Evolutionary conservation across 495 filamentous ascomycete genomes (phyloP), one percentile per base, ranked within the genome.

Genomic region (Penicillium antarcticum): DNA sequence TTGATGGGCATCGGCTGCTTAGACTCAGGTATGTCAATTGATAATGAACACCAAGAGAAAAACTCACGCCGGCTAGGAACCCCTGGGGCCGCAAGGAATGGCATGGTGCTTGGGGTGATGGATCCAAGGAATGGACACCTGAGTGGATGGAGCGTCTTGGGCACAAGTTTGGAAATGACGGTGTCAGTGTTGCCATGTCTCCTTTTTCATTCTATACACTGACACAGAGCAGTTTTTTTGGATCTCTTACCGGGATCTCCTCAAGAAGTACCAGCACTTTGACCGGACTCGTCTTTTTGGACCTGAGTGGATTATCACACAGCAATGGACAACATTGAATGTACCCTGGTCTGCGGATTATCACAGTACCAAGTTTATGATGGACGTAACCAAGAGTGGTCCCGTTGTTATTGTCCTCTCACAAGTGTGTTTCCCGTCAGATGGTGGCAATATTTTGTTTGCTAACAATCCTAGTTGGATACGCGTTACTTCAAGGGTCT

Each of bases 71-170:
- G 17, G 17, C 9, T 48, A 80, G 82, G 38, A 96, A 97, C 56
- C 92, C 92, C 0, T 96, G 91, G 91, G 92, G 92, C 2, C 81
- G 79, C 44, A 80, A 81, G 4, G 91, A 95, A 68, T 96, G 92
- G 87, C 83, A 73, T 10, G 87, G 87, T 5, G 69, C 89, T 4
- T 95, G 91, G 88, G 88, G 86, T 60, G 89, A 95, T 60, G 91
- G 92, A 16, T 91, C 87, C 8, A 89, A 91, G 59, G 85, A 96
- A 67, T 97, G 92, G 89, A 96, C 90, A 2, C 73, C 88, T 0
- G 85, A 95, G 60, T 95, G 89, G 89, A 84, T 95, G 77, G 66
- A 80, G 35, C 84, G 84, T 48, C 77, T 97, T 1, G 75, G 80
- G 23, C 91, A 96, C 58, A 83, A 78, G 33, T 97, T 96, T 65